Evolutionary conservation across 2,329 filamentous ascomycete genomes (phyloP).

Genomic region (Trichoderma oligosporum): DNA sequence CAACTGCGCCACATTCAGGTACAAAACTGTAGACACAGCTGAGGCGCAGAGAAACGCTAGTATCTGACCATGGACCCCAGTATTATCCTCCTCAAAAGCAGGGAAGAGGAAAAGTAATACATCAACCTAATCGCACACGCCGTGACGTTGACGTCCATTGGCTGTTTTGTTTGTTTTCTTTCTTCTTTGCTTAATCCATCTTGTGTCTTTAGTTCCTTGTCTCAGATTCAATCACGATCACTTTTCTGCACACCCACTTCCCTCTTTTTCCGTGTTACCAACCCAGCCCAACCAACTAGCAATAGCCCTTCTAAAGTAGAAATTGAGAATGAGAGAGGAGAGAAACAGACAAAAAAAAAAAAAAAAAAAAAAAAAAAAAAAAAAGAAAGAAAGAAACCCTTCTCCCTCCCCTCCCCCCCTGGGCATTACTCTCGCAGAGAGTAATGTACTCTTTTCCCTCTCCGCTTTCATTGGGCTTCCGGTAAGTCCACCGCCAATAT

Average conservation of each 20-base stretch:
- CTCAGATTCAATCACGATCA: not conserved
- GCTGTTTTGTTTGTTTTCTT: not conserved
- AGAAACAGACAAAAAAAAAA: not conserved
- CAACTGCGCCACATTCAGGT: conserved; percentile 19
- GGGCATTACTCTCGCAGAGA: not conserved
- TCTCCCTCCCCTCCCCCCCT: not conserved
- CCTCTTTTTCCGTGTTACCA: not conserved
- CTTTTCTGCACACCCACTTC: not conserved
- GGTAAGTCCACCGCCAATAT: not conserved
- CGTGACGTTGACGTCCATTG: not conserved
- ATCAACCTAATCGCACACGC: too few relatives aligned
- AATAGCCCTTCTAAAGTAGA: too few relatives aligned
- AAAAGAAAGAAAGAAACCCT: not conserved
- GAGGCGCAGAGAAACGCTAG: conserved; percentile 17
- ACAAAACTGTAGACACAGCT: conserved; percentile 10
- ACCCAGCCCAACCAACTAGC: too few relatives aligned
- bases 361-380: not conserved
- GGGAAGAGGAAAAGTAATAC: not conserved
- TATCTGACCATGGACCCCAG: conserved; percentile 5
- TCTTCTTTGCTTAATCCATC: not conserved
- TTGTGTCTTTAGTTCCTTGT: not conserved
- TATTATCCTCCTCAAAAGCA: not conserved
- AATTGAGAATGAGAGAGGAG: too few relatives aligned
- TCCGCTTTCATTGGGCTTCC: not conserved
- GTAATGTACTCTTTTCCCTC: too few relatives aligned